Evolutionary conservation across 78 protist species (phyloP), one percentile per base, ranked within the genome.

Genomic region (Dictyostelium firmibasis): DNA sequence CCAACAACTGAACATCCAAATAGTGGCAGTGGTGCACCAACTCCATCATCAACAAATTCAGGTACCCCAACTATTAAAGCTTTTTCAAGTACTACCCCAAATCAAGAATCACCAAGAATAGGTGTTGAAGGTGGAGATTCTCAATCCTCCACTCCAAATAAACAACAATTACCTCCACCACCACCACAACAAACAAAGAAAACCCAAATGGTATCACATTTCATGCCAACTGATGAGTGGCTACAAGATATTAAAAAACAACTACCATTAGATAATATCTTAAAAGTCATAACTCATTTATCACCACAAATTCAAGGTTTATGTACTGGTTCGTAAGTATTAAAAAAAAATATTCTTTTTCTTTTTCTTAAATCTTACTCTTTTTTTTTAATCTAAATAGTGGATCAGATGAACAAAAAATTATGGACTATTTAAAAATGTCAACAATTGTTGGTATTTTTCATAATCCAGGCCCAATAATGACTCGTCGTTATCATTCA

Each of bases 361-460:
- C 16, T n/a, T 29, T 57, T 81, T 81, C 13, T 33, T 4, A 3
- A 2, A 25, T 27, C 75, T 67, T 25, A 33, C 36, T 13, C 18
- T 74, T 16, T 69, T 35, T n/a, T 74, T 57, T 57, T 57, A 47
- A 47, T 11, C 9, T 10, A 50, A 25, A 64, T 11, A 77, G 82
- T 44, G 93, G 93, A 16, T 62, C 78, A 9, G 93, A 88, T 18
- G 93, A 88, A 88, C 85, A 88, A 23, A 88, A 78, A 44, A 89
- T 96, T n/a, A 70, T 94, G 93, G 87, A 62, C 16, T 91, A 75
- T 44, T 94, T 97, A 3, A 67, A 53, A 53, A 86, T 91, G 47
- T 89, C 96, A 23, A 96, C 98, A 11, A 79, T 96, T 38, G 98
- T 97, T 13, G 98, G 98, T 41, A 57, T 96, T 13, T 91, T 97